phyloP scores from a whole-genome alignment of 2,329 filamentous ascomycete genomes.

The Fusarium sulawesiense region DNA sequence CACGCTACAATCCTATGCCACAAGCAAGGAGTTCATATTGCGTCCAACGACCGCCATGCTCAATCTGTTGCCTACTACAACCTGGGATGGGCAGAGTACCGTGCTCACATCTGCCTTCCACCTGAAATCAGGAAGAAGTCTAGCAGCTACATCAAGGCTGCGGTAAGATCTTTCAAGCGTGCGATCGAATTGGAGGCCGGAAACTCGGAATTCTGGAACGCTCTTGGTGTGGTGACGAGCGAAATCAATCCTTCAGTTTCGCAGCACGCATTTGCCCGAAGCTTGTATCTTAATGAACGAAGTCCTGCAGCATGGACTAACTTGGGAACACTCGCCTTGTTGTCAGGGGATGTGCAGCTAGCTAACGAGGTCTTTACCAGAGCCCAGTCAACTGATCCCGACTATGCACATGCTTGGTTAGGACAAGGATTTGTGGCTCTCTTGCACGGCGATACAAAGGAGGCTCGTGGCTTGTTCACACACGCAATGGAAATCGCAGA shows the following conservation, averaged over 20 bases:
- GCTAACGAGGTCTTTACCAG: constrained; percentile 91
- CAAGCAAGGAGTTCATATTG: constrained; percentile 83
- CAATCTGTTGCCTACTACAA: constrained; percentile 98
- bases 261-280: constrained; percentile 93
- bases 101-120: constrained; percentile 77
- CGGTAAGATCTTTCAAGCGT: constrained; percentile 91
- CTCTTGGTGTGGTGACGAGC: constrained; percentile 90
- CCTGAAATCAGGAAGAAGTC: constrained; percentile 65
- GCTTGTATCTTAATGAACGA: constrained; percentile 90
- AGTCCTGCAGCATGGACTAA: constrained; percentile 91
- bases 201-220: constrained; percentile 97
- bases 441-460: constrained; percentile 76
- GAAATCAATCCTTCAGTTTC: constrained; percentile 86
- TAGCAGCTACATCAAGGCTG: constrained; percentile 78
- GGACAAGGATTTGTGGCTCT: constrained; percentile 90
- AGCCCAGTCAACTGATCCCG: constrained; percentile 93
- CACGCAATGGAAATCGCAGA: constrained; percentile 95
- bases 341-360: constrained; percentile 85
- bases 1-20: constrained; percentile 83
- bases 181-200: constrained; percentile 95
- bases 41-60: constrained; percentile 80
- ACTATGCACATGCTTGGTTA: constrained; percentile 93
- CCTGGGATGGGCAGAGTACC: constrained; percentile 91
- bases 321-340: constrained; percentile 83
- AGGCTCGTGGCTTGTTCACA: constrained; percentile 87